These are phyloP conservation scores for Candida germanica DNA, from an alignment of 805 yeast genomes.

Conservation along the genomic window DNA sequence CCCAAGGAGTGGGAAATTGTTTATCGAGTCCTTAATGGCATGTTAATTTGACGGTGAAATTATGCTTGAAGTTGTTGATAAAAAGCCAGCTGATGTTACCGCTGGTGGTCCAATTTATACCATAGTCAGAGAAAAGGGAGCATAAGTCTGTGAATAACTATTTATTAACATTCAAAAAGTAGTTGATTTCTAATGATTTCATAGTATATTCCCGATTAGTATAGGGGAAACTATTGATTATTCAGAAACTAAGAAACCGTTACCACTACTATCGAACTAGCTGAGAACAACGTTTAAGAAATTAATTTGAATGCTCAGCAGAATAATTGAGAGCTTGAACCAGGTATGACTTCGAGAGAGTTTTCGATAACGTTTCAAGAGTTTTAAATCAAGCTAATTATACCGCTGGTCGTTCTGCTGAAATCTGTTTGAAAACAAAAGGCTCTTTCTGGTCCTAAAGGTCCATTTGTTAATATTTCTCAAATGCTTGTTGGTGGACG, in stretches of 20 bases:
- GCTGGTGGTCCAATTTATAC: constrained; percentile 98
- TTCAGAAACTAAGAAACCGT: constrained; percentile 91
- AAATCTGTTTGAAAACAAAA: constrained; percentile 95
- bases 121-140: constrained; percentile 98
- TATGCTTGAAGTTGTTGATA: constrained; percentile 96
- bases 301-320: constrained; percentile 90
- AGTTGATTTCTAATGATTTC: constrained; percentile 93
- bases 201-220: constrained; percentile 97
- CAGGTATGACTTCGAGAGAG: constrained; percentile 99
- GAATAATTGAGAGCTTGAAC: constrained; percentile 86
- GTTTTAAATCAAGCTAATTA: constrained; percentile 97
- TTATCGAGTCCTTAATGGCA: constrained; percentile 83
- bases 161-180: constrained; percentile 93
- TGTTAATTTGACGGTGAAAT: constrained; percentile 96
- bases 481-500: constrained; percentile 99
- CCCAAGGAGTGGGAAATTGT: constrained; percentile 88
- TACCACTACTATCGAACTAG: constrained; percentile 88
- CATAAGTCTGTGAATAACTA: constrained; percentile 80
- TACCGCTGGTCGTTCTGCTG: constrained; percentile 98
- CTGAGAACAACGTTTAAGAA: constrained; percentile 91
- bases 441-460: constrained; percentile 99
- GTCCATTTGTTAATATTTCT: constrained; percentile 97
- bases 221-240: constrained; percentile 99
- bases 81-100: constrained; percentile 97
- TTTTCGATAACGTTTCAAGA: constrained; percentile 96